A percentile compares a stretch with the other conserved stretches of the same genome.
Conservation (phyloP, 2,329 filamentous ascomycete genomes). For the Zelopaecilomyces penicillatus region DNA sequence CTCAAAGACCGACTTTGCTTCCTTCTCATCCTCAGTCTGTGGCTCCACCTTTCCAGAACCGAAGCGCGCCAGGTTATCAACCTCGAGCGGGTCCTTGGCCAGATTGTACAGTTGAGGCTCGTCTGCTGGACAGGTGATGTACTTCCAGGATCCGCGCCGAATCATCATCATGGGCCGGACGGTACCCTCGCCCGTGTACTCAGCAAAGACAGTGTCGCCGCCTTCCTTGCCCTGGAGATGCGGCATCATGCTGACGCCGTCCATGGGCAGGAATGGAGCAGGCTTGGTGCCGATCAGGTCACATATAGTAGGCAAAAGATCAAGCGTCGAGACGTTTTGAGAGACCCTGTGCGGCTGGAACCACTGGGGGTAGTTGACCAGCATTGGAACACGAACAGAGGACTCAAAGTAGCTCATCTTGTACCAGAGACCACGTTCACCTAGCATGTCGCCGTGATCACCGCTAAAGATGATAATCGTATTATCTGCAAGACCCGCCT, state of each 20-base stretch:
- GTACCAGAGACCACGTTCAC: slow-evolving; percentile 87
- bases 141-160: slow-evolving; percentile 81
- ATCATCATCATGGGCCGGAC: slow-evolving; percentile 92
- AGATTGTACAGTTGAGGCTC: slow-evolving; percentile 81
- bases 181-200: slow-evolving; percentile 92
- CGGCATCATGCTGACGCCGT: slow-evolving; percentile 74
- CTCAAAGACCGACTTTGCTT: slow-evolving; percentile 42
- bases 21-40: slow-evolving; percentile 35
- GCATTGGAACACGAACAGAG: slow-evolving; percentile 79
- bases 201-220: slow-evolving; percentile 82
- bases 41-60: slow-evolving; percentile 24
- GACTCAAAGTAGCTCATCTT: slow-evolving; percentile 97
- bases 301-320: slow-evolving; percentile 81
- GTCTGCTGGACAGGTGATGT: slow-evolving; percentile 76
- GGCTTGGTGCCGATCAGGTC: slow-evolving; percentile 69
- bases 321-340: slow-evolving; percentile 83
- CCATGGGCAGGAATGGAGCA: slow-evolving; percentile 67
- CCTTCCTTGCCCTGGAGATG: slow-evolving; percentile 58
- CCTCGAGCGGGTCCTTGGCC: slow-evolving; percentile 62
- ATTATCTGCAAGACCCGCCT: slow-evolving; percentile 72
- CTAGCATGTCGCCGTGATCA: slow-evolving; percentile 93
- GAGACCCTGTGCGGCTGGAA: slow-evolving; percentile 69
- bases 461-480: slow-evolving; percentile 90
- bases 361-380: slow-evolving; percentile 70
- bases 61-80: slow-evolving; percentile 59